Evolutionary conservation across 805 yeast species (phyloP), one percentile per base, ranked within the genome.

Genomic region (Metschnikowia koreensis): DNA sequence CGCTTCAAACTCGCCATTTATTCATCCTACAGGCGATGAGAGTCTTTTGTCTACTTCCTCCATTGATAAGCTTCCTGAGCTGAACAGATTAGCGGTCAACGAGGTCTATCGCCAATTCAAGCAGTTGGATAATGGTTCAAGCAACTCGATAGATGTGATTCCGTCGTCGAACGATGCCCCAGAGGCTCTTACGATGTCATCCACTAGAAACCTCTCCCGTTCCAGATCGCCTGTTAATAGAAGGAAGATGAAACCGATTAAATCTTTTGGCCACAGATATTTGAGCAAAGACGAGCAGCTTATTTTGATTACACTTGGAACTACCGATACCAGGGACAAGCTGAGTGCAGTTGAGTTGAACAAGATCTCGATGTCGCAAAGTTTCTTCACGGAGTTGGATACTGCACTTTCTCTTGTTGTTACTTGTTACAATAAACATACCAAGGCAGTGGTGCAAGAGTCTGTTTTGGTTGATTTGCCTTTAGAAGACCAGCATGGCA

Each of bases 191-290:
- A 17, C 54, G 11, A 37, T 55, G 48, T 43, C 55, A 9, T 42
- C 43, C 17, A 28, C 52, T 7, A 33, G 54, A 6, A 50, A 44
- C 41, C 43, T 44, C 7, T 47, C 52, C 17, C 48, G 60, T 16
- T 53, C 60, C 3, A 38, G 48, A 17, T 52, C 57, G 7, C 62
- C 62, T 3, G 64, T 54, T 43, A 62, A 61, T 51, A 53, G 61
- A 10, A 55, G 63, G 28, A 60, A 55, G 33, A 64, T 74, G 50
- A 70, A 81, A 47, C 86, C 90, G 1, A 81, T 89, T 49, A 90
- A 88, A 66, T 86, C 96, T 0, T 86, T 90, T 70, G 97, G 97
- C 37, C 97, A 91, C 65, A 75, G 86, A 38, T 89, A 81, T 64
- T 75, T 92, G 56, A 76, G 78, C 45, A 69, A 73, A 8, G 77